Conservation (phyloP, 116 monocot species). For the Thalassia testudinum region DNA sequence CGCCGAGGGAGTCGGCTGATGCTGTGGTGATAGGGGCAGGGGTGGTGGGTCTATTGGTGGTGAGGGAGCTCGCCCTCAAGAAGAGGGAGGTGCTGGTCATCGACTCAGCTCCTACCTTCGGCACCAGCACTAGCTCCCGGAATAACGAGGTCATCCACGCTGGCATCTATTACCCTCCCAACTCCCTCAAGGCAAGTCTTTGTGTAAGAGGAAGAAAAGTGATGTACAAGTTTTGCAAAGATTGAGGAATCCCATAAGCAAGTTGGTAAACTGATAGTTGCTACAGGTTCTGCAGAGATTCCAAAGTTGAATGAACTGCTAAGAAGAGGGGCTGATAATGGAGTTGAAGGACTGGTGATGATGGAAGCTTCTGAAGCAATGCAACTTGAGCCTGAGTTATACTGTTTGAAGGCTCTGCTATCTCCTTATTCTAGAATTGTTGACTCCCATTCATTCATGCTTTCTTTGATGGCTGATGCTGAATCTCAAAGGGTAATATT, state of each 20-base stretch:
- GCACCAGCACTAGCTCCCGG: constrained; percentile 83
- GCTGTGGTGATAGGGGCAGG: constrained; percentile 91
- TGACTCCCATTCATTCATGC: constrained; percentile 83
- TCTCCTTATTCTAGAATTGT: constrained; percentile 82
- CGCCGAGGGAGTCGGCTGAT: constrained; percentile 61
- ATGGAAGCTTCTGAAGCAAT: constrained; percentile 51
- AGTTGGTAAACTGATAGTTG: constrained; percentile 92
- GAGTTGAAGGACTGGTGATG: constrained; percentile 58
- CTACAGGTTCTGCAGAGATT: constrained; percentile 55
- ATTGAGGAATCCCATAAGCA: constrained; percentile 62
- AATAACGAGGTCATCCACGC: constrained; percentile 98
- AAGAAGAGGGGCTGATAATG: constrained; percentile 41
- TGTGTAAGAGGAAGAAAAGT: constrained; percentile 81
- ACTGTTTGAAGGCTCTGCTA: constrained; percentile 60
- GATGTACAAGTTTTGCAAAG: constrained; percentile 75
- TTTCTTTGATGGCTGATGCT: constrained; percentile 81
- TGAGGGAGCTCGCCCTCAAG: constrained; percentile 52
- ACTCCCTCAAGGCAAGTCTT: constrained; percentile 63
- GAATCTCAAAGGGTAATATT: constrained; percentile 45
- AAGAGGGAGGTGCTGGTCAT: constrained; percentile 75
- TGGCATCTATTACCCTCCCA: constrained; percentile 70
- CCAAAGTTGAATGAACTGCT: constrained; percentile 50
- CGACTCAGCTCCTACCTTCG: constrained; percentile 67
- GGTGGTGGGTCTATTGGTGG: constrained; percentile 70
- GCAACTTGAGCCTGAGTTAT: constrained; percentile 80